phyloP scores from a whole-genome alignment of 2,329 filamentous ascomycete species.

The Microdochium trichocladiopsis region DNA sequence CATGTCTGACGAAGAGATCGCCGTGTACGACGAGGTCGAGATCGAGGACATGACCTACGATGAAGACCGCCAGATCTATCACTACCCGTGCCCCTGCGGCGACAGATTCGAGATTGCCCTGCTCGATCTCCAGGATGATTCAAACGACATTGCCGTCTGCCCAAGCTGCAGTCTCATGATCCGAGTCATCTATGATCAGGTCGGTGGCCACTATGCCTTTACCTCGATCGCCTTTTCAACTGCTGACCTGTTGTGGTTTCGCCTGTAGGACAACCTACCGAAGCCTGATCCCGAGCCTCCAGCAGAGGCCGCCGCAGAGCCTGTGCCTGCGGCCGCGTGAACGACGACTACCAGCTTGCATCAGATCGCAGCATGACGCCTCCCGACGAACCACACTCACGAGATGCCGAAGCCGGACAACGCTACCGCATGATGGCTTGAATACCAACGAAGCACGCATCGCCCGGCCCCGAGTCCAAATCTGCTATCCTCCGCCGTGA shows the following conservation, averaged over 20 bases:
- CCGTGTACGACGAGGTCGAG: constrained; percentile 95
- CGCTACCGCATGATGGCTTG: no score
- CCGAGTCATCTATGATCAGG: constrained; percentile 82
- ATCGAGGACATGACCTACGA: constrained; percentile 98
- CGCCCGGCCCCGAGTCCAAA: no score
- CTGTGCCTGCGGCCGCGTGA: constrained; percentile 19
- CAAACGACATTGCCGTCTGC: constrained; percentile 87
- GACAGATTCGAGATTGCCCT: constrained; percentile 91
- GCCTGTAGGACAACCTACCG: constrained; percentile 17
- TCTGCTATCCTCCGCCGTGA: no score
- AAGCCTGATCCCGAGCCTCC: constrained; percentile 18
- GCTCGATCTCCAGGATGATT: constrained; percentile 75
- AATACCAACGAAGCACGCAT: no score
- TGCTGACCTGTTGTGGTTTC: constrained; percentile 1
- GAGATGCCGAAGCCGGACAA: no score
- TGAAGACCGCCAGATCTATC: constrained; percentile 74
- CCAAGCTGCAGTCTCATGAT: constrained; percentile 98
- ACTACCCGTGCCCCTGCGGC: constrained; percentile 95
- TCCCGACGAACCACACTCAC: neutral
- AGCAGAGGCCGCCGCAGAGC: constrained; percentile 14
- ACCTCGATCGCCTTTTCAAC: neutral
- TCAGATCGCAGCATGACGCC: neutral
- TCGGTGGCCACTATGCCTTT: constrained; percentile 22
- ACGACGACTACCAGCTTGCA: neutral
- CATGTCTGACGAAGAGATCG: constrained; percentile 43